Evolutionary conservation across 1,284 basidiomycete species (phyloP).

Genomic region (Takashimella koratensis): DNA sequence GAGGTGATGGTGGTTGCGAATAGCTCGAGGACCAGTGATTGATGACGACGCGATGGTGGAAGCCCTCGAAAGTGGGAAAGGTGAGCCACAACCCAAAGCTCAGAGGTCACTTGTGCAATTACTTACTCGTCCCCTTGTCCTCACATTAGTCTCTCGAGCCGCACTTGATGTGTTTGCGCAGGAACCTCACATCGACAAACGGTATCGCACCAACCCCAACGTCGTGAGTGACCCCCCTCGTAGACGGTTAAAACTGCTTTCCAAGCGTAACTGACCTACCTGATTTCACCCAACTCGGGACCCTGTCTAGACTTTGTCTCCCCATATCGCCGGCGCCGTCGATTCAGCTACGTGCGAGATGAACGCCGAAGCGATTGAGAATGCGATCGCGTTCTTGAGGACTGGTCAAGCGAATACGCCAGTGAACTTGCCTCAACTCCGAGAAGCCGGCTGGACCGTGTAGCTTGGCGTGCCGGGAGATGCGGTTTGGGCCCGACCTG

Average conservation of each 20-base stretch:
- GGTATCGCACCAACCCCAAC: not conserved
- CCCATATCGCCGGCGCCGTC: slow-evolving; percentile 6
- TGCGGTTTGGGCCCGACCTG: too few relatives aligned
- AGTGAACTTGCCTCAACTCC: slow-evolving; percentile 19
- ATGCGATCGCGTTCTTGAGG: slow-evolving; percentile 21
- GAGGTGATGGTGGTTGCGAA: not conserved
- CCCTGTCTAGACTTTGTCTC: slow-evolving; percentile 2
- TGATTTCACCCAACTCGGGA: not conserved
- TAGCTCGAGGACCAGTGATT: slow-evolving; percentile 12
- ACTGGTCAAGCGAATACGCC: slow-evolving; percentile 27
- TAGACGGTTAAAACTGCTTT: too few relatives aligned
- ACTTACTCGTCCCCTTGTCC: too few relatives aligned
- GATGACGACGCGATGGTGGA: slow-evolving; percentile 11
- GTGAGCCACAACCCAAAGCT: too few relatives aligned
- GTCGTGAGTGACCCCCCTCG: too few relatives aligned
- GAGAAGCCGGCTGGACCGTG: not conserved
- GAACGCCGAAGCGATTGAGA: slow-evolving; percentile 20
- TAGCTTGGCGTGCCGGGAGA: not conserved
- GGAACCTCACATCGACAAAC: not conserved
- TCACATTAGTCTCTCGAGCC: not conserved
- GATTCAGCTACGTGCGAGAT: slow-evolving; percentile 9
- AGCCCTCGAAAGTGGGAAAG: slow-evolving; percentile 11
- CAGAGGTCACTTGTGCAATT: too few relatives aligned
- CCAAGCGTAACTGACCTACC: not conserved
- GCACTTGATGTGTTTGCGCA: not conserved